Conservation (phyloP, 208 protist genomes). For the Crithidia fasciculata region DNA sequence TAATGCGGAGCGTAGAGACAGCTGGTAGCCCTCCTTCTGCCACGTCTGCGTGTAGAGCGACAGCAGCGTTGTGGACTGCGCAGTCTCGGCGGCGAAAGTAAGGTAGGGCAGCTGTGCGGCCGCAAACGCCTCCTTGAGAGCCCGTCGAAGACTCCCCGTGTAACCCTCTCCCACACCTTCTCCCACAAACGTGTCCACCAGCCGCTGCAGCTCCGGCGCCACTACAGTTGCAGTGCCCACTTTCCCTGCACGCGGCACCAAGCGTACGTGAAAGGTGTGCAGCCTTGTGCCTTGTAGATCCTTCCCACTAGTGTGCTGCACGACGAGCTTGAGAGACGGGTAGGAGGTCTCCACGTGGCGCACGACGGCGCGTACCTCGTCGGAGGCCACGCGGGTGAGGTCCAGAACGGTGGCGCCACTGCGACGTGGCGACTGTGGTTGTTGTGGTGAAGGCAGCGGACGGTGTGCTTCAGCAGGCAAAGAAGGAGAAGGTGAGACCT, state of each 20-base stretch:
- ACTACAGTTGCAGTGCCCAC: not conserved
- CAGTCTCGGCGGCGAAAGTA: not conserved
- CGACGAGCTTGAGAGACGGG: slow-evolving; percentile 49
- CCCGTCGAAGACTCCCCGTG: slow-evolving; percentile 31
- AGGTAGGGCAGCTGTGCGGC: slow-evolving; percentile 23
- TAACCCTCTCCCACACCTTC: slow-evolving; percentile 51
- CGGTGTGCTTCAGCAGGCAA: no score
- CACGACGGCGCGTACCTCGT: slow-evolving; percentile 13
- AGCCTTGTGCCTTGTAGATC: slow-evolving; percentile 68
- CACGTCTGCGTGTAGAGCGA: slow-evolving; percentile 23
- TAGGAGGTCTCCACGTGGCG: slow-evolving; percentile 28
- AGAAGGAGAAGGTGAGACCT: not conserved
- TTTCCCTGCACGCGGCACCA: slow-evolving; percentile 25
- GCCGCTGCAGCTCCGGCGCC: slow-evolving; percentile 32
- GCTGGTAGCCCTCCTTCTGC: slow-evolving; percentile 19
- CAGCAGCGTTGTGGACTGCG: slow-evolving; percentile 7
- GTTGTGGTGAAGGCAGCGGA: no score
- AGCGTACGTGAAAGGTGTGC: slow-evolving; percentile 58
- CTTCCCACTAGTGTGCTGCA: slow-evolving; percentile 62
- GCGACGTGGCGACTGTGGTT: no score
- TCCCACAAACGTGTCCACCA: slow-evolving; percentile 58
- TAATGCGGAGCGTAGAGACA: not conserved
- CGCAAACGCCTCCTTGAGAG: slow-evolving; percentile 59
- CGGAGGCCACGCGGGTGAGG: not conserved
- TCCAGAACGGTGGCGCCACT: slow-evolving; percentile 27